Conservation (phyloP, 352 stramenopile species). For the Globisporangium carolinianum region DNA sequence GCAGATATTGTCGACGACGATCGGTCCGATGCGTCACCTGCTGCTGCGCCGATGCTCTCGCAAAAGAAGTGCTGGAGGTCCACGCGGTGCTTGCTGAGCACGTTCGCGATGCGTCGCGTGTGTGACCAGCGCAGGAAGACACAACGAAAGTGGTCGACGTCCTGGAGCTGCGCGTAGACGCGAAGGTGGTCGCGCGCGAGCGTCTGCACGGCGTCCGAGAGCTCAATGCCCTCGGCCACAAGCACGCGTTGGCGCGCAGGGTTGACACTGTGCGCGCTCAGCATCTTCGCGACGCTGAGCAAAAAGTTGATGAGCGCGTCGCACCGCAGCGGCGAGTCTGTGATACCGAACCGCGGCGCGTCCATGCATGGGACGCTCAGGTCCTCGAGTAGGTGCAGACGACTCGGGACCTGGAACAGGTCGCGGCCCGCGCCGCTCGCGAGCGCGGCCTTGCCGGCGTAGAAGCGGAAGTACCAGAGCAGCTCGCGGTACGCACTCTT, state of each 20-base stretch:
- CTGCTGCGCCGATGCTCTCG: constrained; percentile 15
- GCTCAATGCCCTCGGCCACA: constrained; percentile 46
- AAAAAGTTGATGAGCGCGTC: constrained; percentile 44
- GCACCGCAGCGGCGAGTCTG: constrained; percentile 34
- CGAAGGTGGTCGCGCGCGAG: constrained; percentile 49
- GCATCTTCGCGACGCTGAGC: constrained; percentile 39
- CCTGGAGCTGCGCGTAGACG: constrained; percentile 55
- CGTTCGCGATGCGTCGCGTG: neutral
- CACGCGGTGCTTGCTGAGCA: constrained; percentile 25
- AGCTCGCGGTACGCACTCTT: constrained; percentile 46
- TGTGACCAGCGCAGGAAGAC: constrained; percentile 33
- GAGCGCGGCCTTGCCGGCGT: constrained; percentile 27
- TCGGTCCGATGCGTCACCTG: neutral
- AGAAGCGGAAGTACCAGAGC: constrained; percentile 58
- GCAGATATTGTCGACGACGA: constrained; percentile 15
- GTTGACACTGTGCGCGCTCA: constrained; percentile 29
- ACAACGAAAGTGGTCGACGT: constrained; percentile 50
- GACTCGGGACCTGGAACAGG: constrained; percentile 41
- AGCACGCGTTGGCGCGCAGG: constrained; percentile 29
- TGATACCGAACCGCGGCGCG: constrained; percentile 33
- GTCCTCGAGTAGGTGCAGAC: constrained; percentile 45
- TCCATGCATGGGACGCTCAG: constrained; percentile 53
- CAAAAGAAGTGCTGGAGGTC: constrained; percentile 38
- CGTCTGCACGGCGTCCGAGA: constrained; percentile 40
- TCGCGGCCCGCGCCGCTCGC: constrained; percentile 14